phyloP scores from a whole-genome alignment of 176 grass and related monocot species.

The Chrysopogon serrulatus region DNA sequence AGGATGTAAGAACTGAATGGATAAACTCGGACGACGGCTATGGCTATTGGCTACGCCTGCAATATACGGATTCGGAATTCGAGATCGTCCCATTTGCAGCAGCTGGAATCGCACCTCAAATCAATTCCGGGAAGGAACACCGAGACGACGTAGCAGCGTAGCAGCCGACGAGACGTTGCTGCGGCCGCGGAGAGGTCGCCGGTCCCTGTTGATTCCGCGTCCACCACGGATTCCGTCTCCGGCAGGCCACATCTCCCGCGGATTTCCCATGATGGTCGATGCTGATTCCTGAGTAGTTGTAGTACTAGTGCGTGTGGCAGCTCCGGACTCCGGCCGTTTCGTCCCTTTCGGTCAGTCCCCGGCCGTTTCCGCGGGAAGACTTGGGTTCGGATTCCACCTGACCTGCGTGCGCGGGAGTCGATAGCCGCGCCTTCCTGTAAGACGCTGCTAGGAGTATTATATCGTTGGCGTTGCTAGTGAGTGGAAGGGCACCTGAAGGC shows the following conservation, averaged over 20 bases:
- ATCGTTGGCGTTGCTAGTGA: slow-evolving; percentile 11
- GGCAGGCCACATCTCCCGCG: not conserved
- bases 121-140: not conserved
- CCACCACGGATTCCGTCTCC: not conserved
- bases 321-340: not conserved
- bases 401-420: no score
- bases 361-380: not conserved
- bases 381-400: slow-evolving; percentile 10
- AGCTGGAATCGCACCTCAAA: not conserved
- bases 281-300: not conserved
- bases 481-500: slow-evolving; percentile 41
- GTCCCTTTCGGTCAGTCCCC: not conserved
- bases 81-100: not conserved
- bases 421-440: no score
- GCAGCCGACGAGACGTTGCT: not conserved
- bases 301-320: slow-evolving; percentile 9
- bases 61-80: not conserved
- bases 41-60: no score
- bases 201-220: not conserved
- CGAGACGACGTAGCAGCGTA: not conserved
- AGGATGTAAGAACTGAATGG: not conserved
- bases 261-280: not conserved
- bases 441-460: not conserved
- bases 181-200: not conserved
- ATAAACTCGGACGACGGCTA: not conserved